Conservation (phyloP, 2,329 filamentous ascomycete genomes). For the Trichophyton verrucosum region DNA sequence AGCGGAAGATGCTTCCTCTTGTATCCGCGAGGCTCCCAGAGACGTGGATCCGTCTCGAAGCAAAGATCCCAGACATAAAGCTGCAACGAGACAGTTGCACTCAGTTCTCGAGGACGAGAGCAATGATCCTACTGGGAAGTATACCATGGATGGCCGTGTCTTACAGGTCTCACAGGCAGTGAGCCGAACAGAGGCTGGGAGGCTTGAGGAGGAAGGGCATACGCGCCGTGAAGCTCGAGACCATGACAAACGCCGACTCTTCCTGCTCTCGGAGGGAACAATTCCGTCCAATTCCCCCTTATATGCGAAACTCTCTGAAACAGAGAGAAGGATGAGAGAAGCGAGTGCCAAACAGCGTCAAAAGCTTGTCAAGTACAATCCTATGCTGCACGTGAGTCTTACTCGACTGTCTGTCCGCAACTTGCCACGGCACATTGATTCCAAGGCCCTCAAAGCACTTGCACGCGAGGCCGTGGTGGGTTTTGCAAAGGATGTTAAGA, state of each 20-base stretch:
- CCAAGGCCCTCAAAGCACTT: conserved; percentile 81
- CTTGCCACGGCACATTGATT: conserved; percentile 66
- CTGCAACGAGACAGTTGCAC: conserved; percentile 46
- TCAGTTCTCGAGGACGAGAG: conserved; percentile 82
- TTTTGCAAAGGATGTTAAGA: conserved; percentile 81
- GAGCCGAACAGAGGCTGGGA: conserved; percentile 64
- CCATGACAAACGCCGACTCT: conserved; percentile 82
- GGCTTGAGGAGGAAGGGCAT: conserved; percentile 57
- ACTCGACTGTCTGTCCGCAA: conserved; percentile 88
- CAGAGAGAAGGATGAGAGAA: conserved; percentile 79
- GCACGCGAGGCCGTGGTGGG: conserved; percentile 87
- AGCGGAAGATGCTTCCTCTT: conserved; percentile 59
- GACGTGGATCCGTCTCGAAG: conserved; percentile 30
- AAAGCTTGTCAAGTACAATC: conserved; percentile 81
- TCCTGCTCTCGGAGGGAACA: conserved; percentile 74
- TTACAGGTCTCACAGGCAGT: conserved; percentile 77
- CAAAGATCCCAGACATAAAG: conserved; percentile 27
- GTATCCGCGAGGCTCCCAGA: conserved; percentile 62
- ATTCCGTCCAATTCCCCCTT: conserved; percentile 66
- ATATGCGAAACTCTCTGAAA: conserved; percentile 60
- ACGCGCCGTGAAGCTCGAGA: conserved; percentile 53
- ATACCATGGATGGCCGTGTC: conserved; percentile 81
- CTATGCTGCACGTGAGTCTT: conserved; percentile 73
- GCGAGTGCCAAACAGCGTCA: conserved; percentile 77
- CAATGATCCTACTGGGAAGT: conserved; percentile 67